Conservation (phyloP, 768 basidiomycete genomes). For the Suillus tomentosus region DNA sequence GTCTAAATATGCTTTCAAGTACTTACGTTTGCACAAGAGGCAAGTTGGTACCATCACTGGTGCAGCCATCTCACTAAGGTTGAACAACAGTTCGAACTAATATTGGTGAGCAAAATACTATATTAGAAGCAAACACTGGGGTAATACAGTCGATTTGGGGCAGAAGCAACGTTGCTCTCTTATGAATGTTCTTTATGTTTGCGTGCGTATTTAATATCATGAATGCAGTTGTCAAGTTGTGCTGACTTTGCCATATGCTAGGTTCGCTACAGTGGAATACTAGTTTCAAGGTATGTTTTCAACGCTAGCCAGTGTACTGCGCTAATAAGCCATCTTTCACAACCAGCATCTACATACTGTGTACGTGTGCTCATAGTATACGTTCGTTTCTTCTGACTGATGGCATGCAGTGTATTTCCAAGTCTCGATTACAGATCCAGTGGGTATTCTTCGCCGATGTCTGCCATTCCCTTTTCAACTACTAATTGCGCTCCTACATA, state of each 20-base stretch:
- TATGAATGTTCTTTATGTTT: not conserved
- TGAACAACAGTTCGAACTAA: not conserved
- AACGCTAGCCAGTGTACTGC: not conserved
- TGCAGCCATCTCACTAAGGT: not conserved
- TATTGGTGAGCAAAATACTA: slow-evolving; percentile 1
- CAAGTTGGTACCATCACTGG: not conserved
- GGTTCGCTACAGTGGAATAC: not conserved
- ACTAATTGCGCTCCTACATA: not conserved
- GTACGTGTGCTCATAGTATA: not conserved
- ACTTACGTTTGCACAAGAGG: not conserved
- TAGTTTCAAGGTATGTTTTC: not conserved
- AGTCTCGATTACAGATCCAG: not conserved
- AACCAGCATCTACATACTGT: not conserved
- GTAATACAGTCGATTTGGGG: not conserved
- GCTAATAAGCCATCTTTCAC: not conserved
- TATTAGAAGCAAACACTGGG: not conserved
- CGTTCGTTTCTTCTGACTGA: not conserved
- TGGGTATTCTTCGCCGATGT: not conserved
- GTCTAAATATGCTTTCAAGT: not conserved
- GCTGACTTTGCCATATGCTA: not conserved
- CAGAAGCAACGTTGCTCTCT: not conserved
- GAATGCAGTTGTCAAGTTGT: not conserved
- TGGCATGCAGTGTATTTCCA: not conserved
- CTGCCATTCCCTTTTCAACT: not conserved
- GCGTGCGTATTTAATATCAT: not conserved